Percentiles rank a stretch among this genome's conserved stretches.
Conservation (phyloP, 441 rosid genomes). For the Pelargonium cotyledonis region DNA sequence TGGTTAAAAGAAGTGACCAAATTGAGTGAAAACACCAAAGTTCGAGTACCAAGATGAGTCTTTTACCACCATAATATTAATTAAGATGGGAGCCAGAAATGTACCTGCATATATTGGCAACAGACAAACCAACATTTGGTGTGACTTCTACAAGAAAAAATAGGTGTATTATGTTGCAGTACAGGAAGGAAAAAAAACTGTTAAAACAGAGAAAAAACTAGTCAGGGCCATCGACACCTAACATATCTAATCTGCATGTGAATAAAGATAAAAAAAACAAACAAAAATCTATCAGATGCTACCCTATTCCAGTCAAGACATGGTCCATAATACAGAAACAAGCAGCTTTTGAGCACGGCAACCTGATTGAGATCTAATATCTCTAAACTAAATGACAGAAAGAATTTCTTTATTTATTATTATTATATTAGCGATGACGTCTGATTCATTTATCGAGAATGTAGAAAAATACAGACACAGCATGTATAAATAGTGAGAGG, state of each 20-base stretch:
- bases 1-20: too few species aligned
- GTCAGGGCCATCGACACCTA: neutral
- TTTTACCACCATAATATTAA: too few species aligned
- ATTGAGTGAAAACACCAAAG: too few species aligned
- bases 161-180: neutral
- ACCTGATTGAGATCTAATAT: neutral
- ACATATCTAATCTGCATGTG: neutral
- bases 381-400: neutral
- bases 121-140: neutral
- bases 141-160: too few species aligned
- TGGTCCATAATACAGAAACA: neutral
- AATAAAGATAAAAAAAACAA: neutral
- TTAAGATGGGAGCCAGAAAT: neutral
- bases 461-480: neutral
- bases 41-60: too few species aligned
- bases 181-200: neutral
- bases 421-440: neutral
- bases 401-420: neutral
- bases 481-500: neutral
- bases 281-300: neutral
- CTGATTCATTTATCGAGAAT: neutral
- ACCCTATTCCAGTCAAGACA: neutral
- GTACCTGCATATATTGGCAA: neutral
- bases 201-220: neutral
- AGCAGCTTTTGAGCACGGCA: neutral